phyloP scores from a whole-genome alignment of 208 protist species.

The Wallacemonas sp. region DNA sequence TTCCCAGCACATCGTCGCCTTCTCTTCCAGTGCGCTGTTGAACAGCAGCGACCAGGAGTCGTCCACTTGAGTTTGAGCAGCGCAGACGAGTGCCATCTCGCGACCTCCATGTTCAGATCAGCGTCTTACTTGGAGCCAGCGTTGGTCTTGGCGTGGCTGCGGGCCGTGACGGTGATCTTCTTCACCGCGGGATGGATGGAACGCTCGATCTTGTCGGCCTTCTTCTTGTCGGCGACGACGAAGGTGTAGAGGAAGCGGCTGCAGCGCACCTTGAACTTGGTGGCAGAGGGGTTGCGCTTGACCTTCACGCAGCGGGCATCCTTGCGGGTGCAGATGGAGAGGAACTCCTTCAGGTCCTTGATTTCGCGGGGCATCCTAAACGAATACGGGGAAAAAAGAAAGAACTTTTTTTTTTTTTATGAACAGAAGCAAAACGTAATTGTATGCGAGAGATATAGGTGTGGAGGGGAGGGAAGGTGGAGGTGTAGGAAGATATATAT shows the following conservation, averaged over 20 bases:
- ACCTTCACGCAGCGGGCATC: conserved; percentile 93
- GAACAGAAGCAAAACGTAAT: not conserved
- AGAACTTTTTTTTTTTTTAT: conserved; percentile 5
- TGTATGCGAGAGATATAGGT: not conserved
- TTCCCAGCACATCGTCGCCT: too few relatives aligned
- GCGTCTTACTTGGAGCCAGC: conserved; percentile 61
- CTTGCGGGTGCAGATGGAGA: conserved; percentile 91
- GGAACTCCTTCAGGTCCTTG: conserved; percentile 93
- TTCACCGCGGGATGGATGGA: conserved; percentile 90
- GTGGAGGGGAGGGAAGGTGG: too few relatives aligned
- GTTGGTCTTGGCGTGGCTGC: conserved; percentile 85
- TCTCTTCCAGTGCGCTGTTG: too few relatives aligned
- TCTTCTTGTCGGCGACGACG: conserved; percentile 91
- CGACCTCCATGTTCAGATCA: not conserved
- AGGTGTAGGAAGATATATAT: too few relatives aligned
- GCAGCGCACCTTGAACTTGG: conserved; percentile 95
- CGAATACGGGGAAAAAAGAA: conserved; percentile 15
- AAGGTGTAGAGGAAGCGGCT: conserved; percentile 93
- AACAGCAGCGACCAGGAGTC: too few relatives aligned
- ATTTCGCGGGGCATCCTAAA: conserved; percentile 88
- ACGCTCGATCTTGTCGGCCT: conserved; percentile 90
- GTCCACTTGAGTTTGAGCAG: too few relatives aligned
- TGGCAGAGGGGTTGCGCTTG: conserved; percentile 85
- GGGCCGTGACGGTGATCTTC: conserved; percentile 86
- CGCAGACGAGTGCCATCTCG: too few relatives aligned